Evolutionary conservation across 768 basidiomycete species (phyloP).

Genomic region (Xerocomellus amylosporus): DNA sequence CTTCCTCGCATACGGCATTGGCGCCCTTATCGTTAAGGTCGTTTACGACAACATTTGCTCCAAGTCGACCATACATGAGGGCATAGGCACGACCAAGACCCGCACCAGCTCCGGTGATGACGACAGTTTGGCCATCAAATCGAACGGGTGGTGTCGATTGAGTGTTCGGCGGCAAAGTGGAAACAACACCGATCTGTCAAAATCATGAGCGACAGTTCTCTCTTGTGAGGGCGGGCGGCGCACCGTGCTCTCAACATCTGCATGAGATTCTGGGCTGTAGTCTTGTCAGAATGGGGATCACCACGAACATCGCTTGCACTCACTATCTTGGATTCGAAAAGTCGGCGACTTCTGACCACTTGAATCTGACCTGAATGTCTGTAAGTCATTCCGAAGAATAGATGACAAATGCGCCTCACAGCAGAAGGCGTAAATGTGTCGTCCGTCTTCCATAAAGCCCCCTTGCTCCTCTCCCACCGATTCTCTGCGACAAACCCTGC

Average conservation of each 20-base stretch:
- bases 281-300: slow-evolving; percentile 3
- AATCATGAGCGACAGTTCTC: neutral
- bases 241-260: slow-evolving; percentile 62
- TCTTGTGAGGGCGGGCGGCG: neutral
- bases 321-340: slow-evolving; percentile 71
- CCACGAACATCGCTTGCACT: slow-evolving; percentile 24
- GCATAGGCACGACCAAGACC: slow-evolving; percentile 93
- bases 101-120: slow-evolving; percentile 93
- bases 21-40: slow-evolving; percentile 89
- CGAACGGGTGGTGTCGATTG: slow-evolving; percentile 70
- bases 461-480: slow-evolving; percentile 89
- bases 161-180: slow-evolving; percentile 59
- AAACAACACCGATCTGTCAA: slow-evolving; percentile 60
- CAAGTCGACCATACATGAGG: slow-evolving; percentile 84
- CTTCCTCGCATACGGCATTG: slow-evolving; percentile 80
- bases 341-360: slow-evolving; percentile 80
- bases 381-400: neutral
- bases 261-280: slow-evolving; percentile 58
- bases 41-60: slow-evolving; percentile 97
- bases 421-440: slow-evolving; percentile 91
- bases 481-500: slow-evolving; percentile 91
- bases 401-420: slow-evolving; percentile 40
- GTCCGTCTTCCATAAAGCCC: slow-evolving; percentile 87
- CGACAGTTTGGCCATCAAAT: slow-evolving; percentile 86
- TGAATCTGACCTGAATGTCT: slow-evolving; percentile 63